These are phyloP conservation scores for Stellera chamaejasme DNA, from an alignment of 345 rosid genomes.

Conservation along the genomic window DNA sequence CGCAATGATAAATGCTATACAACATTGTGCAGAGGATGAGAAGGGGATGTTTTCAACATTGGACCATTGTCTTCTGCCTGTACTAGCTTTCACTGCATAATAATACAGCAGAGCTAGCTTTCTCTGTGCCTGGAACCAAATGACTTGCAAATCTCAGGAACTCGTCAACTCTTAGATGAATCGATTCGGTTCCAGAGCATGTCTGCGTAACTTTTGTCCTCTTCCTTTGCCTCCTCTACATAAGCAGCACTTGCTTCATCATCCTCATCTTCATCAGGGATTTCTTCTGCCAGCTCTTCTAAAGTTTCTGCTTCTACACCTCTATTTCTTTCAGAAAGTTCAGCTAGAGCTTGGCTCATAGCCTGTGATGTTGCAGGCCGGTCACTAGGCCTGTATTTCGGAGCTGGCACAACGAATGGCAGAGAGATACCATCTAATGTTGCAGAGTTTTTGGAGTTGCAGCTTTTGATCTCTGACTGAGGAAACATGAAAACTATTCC, in stretches of 20 bases:
- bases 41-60: too few species aligned
- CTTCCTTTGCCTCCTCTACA: slow-evolving; percentile 58
- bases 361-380: slow-evolving; percentile 75
- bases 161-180: slow-evolving; percentile 44
- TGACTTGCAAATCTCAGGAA: neutral
- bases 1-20: too few species aligned
- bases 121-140: too few species aligned
- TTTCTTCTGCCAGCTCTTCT: slow-evolving; percentile 42
- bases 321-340: slow-evolving; percentile 22
- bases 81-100: too few species aligned
- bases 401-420: slow-evolving; percentile 77
- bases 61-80: too few species aligned
- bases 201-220: slow-evolving; percentile 64
- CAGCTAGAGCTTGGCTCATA: slow-evolving; percentile 56
- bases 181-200: slow-evolving; percentile 68
- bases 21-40: too few species aligned
- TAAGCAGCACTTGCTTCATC: slow-evolving; percentile 25
- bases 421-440: slow-evolving; percentile 52
- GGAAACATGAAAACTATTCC: slow-evolving; percentile 83
- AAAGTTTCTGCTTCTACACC: slow-evolving; percentile 24
- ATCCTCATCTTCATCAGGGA: slow-evolving; percentile 46
- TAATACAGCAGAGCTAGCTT: too few species aligned
- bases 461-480: slow-evolving; percentile 29
- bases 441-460: slow-evolving; percentile 10
- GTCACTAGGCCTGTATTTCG: slow-evolving; percentile 55